phyloP scores from a whole-genome alignment of 2,329 filamentous ascomycete species.

The Paecilomyces dactylethromorphus region DNA sequence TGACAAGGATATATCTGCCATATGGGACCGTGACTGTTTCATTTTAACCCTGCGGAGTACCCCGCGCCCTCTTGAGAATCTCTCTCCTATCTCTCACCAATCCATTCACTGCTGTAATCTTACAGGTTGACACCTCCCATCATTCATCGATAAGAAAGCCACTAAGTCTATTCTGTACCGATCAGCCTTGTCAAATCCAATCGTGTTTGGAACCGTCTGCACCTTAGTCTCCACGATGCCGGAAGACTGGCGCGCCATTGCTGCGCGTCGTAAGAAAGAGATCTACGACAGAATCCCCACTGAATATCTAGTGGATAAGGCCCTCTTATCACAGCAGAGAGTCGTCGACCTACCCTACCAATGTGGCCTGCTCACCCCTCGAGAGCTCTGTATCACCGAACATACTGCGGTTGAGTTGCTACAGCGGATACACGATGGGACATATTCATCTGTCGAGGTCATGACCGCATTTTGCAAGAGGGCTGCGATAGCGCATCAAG shows the following conservation, averaged over 20 bases:
- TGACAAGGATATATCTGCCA: not conserved
- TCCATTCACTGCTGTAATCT: not conserved
- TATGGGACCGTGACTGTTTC: not conserved
- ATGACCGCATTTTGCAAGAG: constrained; percentile 42
- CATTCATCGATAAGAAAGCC: not conserved
- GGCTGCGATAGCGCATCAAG: constrained; percentile 22
- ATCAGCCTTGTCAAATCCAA: not conserved
- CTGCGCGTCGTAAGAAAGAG: not conserved
- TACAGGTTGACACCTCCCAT: not conserved
- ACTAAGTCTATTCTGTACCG: not conserved
- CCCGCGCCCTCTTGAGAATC: not conserved
- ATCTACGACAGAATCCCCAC: not conserved
- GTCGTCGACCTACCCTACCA: not conserved
- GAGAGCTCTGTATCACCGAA: constrained; percentile 5
- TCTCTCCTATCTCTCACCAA: not conserved
- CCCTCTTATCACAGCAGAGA: not conserved
- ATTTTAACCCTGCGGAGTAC: not conserved
- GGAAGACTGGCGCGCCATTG: not conserved
- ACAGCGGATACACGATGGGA: not conserved
- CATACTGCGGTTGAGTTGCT: constrained; percentile 4
- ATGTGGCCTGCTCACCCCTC: not conserved
- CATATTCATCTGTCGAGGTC: constrained; percentile 2
- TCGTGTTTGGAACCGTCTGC: not conserved
- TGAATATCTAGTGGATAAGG: not conserved
- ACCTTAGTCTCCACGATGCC: not conserved